Evolutionary conservation across 495 filamentous ascomycete species (phyloP), one percentile per base, ranked within the genome.

Genomic region (Daldinia concentrica): DNA sequence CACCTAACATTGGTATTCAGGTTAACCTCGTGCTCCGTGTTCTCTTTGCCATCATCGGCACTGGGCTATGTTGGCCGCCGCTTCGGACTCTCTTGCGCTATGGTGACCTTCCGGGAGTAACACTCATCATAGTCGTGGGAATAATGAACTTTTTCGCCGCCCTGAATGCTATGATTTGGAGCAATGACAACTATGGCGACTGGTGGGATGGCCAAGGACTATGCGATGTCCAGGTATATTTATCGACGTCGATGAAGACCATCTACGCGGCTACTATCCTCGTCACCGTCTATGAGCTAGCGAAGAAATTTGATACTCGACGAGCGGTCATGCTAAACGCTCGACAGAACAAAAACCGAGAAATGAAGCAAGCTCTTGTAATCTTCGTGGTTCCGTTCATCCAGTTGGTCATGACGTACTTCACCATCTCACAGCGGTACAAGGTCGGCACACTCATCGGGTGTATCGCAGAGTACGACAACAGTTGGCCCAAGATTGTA

Each of bases 131-230:
- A 66, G 92, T 88, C 85, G 82, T 90, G 58, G 77, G 88, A 22
- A 19, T 92, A 9, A 76, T 89, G 74, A 94, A 95, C 77, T 6
- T 90, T 22, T 83, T 89, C 77, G 90, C 85, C 70, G 86, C 92
- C 69, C 74, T 92, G 83, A 97, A 97, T 77, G 84, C 92, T 9
- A 74, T 95, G 41, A 86, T 97, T 61, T 99, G 95, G 95, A 87
- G 87, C 26, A 87, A 84, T 15, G 89, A 95, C 76, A 83, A 95
- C 70, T 81, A 89, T 41, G 72, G 76, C 0, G 77, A 72, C 5
- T 94, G 91, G 90, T 98, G 86, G 85, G 82, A 86, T 61, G 95
- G 95, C 22, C 74, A 81, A 4, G 90, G 89, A 1, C 88, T 94
- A 66, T 99, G 95, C 75, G 95, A 99, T 79, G 76, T 98, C 27